These are phyloP conservation scores for Coemansia sp. DNA, from an alignment of 192 early-diverging fungal species.

Conservation along the genomic window DNA sequence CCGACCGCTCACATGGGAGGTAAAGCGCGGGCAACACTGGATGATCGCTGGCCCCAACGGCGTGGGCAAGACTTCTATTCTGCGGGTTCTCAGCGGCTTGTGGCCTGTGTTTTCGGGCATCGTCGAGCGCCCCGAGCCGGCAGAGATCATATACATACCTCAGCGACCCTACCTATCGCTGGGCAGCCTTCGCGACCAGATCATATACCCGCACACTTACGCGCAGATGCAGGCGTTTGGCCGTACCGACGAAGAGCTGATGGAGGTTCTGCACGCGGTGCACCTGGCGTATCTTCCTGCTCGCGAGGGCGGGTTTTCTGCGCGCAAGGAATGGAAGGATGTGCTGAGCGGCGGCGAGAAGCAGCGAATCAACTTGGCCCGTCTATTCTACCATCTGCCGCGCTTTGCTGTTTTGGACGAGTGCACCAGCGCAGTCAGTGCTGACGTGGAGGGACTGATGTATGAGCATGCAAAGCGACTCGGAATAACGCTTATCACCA, in stretches of 20 bases:
- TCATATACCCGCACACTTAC: constrained; percentile 94
- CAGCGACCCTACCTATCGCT: constrained; percentile 93
- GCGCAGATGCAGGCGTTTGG: constrained; percentile 77
- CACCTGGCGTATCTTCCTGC: constrained; percentile 81
- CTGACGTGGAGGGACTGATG: constrained; percentile 93
- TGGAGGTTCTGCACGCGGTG: constrained; percentile 79
- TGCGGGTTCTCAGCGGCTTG: constrained; percentile 93
- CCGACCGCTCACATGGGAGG: constrained; percentile 78
- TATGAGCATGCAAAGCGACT: constrained; percentile 77
- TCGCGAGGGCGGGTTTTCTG: constrained; percentile 85
- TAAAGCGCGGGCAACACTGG: constrained; percentile 88
- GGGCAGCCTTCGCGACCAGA: constrained; percentile 92
- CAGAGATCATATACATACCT: constrained; percentile 95
- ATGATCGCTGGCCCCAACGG: constrained; percentile 96
- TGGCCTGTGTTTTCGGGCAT: constrained; percentile 91
- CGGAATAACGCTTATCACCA: constrained; percentile 89
- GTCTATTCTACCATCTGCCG: constrained; percentile 95
- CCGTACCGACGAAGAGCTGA: constrained; percentile 80
- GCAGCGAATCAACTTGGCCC: constrained; percentile 91
- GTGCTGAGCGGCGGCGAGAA: constrained; percentile 95
- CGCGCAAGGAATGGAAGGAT: constrained; percentile 88
- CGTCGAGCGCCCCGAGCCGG: constrained; percentile 68
- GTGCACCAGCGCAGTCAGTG: constrained; percentile 84
- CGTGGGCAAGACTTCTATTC: constrained; percentile 86
- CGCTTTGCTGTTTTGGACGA: constrained; percentile 95